A percentile compares a stretch with the other conserved stretches of the same genome.
Conservation (phyloP, 768 basidiomycete genomes). For the Goffeauzyma gilvescens region DNA sequence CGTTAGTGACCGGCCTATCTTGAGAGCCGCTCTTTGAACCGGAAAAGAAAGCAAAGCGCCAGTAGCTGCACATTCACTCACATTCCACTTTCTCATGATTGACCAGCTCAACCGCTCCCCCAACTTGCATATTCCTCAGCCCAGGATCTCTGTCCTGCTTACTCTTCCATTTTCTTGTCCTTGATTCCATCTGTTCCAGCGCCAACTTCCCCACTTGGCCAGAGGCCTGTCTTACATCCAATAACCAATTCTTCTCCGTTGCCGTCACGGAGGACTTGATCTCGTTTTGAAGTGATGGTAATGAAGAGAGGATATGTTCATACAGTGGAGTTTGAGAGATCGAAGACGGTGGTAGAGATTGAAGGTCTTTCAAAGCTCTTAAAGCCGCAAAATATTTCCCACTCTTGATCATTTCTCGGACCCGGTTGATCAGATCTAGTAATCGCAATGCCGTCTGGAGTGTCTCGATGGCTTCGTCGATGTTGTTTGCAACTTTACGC, state of each 20-base stretch:
- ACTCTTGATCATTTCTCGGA: constrained; percentile 78
- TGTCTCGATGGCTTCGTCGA: constrained; percentile 92
- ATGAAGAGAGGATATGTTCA: constrained; percentile 69
- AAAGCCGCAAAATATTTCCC: constrained; percentile 94
- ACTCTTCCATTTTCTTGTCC: constrained; percentile 62
- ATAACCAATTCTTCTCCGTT: constrained; percentile 87
- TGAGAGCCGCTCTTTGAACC: background rate
- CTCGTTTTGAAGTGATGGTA: constrained; percentile 71
- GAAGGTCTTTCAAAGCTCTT: constrained; percentile 85
- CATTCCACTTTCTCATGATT: constrained; percentile 88
- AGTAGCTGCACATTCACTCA: constrained; percentile 38
- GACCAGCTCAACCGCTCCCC: constrained; percentile 78
- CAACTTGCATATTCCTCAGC: constrained; percentile 55
- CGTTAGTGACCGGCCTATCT: background rate
- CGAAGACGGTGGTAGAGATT: constrained; percentile 68
- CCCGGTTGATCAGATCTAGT: constrained; percentile 76
- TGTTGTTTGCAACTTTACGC: constrained; percentile 76
- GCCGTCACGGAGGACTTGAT: constrained; percentile 88
- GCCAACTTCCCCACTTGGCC: constrained; percentile 69
- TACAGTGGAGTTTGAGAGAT: constrained; percentile 85
- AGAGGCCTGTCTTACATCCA: constrained; percentile 79
- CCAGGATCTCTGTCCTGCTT: constrained; percentile 69
- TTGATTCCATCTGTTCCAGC: constrained; percentile 69
- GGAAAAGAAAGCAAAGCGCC: too few relatives aligned
- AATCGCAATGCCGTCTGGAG: constrained; percentile 81